A percentile compares a stretch with the other conserved stretches of the same genome.
These are phyloP conservation scores for Carex littledalei DNA, from an alignment of 176 grass and related monocot genomes.

Conservation along the genomic window DNA sequence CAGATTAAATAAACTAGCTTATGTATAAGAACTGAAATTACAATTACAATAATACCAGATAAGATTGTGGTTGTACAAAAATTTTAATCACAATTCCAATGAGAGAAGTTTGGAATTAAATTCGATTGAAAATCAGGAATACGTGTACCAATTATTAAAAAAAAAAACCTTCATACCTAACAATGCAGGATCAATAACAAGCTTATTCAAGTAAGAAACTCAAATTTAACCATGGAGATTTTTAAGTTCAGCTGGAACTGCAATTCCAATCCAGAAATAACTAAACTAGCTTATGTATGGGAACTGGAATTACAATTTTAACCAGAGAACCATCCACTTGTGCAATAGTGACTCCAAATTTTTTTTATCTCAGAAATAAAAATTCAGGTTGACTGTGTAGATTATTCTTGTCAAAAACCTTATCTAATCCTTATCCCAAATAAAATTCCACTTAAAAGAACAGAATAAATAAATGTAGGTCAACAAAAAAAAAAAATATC, in stretches of 20 bases:
- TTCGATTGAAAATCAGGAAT: too few species aligned
- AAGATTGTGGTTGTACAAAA: too few species aligned
- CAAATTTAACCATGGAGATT: neutral
- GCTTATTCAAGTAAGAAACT: neutral
- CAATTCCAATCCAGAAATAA: neutral
- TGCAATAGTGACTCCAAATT: neutral
- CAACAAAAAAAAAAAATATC: neutral
- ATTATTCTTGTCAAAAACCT: conserved; percentile 9
- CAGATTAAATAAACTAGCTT: neutral
- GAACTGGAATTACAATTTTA: neutral
- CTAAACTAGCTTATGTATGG: neutral
- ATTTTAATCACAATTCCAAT: too few species aligned
- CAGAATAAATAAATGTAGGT: conserved; percentile 11
- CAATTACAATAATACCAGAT: too few species aligned
- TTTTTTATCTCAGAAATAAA: neutral
- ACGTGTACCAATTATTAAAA: too few species aligned
- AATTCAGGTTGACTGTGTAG: neutral
- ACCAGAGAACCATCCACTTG: neutral
- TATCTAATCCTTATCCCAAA: conserved; percentile 4
- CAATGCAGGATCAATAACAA: neutral
- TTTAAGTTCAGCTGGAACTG: neutral
- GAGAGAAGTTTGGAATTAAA: too few species aligned
- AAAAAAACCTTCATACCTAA: too few species aligned
- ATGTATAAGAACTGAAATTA: neutral
- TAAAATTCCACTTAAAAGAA: neutral